Base-by-base conservation (phyloP, 2,329 filamentous ascomycete genomes). In the Septoria petroselini region DNA sequence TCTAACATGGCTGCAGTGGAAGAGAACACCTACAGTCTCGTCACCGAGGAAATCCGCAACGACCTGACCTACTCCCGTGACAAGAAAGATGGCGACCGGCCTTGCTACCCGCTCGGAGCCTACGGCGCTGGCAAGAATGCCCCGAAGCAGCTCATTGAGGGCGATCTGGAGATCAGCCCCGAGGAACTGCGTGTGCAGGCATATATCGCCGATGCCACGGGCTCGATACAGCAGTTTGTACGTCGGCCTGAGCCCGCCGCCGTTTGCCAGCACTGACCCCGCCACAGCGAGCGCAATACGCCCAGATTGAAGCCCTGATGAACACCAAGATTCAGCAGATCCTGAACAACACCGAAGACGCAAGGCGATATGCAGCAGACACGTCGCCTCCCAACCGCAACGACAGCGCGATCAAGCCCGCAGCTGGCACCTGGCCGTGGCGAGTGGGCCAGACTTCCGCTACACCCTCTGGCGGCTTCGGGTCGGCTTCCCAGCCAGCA, bases 81-180 rank as follows among this genome's bases (percentile, higher is more conserved):
- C 39, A 45, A 89, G 94, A 64, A 74, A 94, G 38, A 80, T 76
- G 0, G 76, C 17, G 88, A 93, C 53, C 78, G 79, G 7, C 91
- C 91, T 14, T 72, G 81, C 75, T 97, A 91, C 86, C 84, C 93
- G 3, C 78, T 96, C 18, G 95, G 91, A 1, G 79, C 85, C 17
- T 97, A 95, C 68, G 88, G 84, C 0, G 90, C 91, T 0, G 86
- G 85, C 3, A 78, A 75, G 61, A 81, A 90, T 60, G 82, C 86
- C 1, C 91, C 91, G 0, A 81, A 82, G 14, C 89, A 95, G 69
- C 76, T 96, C 1, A 91, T 95, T 62, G 89, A 89, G 44, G 90
- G 89, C 1, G 76, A 81, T 4, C 79, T 90, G 14, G 91, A 97
- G 68, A 85, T 90, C 67, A 95, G 89, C 63, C 85, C 86, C 33